Evolutionary conservation across 2,329 filamentous ascomycete species (phyloP).

Genomic region (Ophiostoma quercus): DNA sequence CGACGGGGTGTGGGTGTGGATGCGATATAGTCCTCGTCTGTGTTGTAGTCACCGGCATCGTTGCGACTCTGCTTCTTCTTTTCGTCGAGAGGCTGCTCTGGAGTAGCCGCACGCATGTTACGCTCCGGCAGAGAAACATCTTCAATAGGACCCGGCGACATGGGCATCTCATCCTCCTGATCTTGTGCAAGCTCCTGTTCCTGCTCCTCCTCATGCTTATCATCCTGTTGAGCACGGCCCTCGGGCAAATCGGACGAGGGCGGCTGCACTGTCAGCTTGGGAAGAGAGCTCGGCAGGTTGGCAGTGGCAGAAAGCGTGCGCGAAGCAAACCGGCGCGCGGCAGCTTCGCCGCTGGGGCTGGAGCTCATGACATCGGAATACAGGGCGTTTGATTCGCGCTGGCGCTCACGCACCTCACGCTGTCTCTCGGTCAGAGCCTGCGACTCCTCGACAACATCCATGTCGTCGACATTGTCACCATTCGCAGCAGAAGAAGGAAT

Average conservation of each 20-base stretch:
- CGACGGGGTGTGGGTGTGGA: conserved; percentile 58
- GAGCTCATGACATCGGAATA: conserved; percentile 62
- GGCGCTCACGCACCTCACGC: conserved; percentile 68
- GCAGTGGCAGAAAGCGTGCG: conserved; percentile 17
- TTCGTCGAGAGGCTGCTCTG: conserved; percentile 35
- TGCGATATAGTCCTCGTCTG: conserved; percentile 49
- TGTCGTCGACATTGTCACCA: background rate
- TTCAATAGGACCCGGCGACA: conserved; percentile 14
- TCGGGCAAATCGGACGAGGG: conserved; percentile 5
- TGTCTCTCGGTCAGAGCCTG: conserved; percentile 75
- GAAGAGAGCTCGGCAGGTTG: background rate
- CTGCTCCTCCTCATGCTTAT: background rate
- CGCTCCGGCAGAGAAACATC: conserved; percentile 24
- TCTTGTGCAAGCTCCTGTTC: background rate
- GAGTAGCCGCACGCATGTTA: conserved; percentile 39
- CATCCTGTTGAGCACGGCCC: conserved; percentile 18
- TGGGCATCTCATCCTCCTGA: background rate
- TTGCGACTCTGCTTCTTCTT: conserved; percentile 29
- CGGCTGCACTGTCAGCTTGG: conserved; percentile 11
- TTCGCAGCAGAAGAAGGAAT: conserved; percentile 25
- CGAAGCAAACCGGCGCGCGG: background rate
- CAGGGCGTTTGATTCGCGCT: conserved; percentile 59
- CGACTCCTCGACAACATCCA: conserved; percentile 46
- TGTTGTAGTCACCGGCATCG: conserved; percentile 25
- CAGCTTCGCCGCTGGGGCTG: conserved; percentile 37